Base-by-base conservation (phyloP, 1,139 yeast genomes). In the Scheffersomyces illinoinensis region DNA sequence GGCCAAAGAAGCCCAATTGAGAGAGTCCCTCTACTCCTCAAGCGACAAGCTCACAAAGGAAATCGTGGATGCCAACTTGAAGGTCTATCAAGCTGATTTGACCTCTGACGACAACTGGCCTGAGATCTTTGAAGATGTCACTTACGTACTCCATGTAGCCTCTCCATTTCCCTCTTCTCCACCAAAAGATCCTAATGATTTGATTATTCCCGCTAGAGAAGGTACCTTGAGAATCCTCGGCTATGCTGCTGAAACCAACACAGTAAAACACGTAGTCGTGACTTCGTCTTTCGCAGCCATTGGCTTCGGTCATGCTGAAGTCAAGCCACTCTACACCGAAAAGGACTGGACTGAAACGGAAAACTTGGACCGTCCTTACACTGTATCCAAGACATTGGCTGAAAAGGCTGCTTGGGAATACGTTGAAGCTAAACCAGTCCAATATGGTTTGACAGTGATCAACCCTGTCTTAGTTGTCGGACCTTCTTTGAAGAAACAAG, bases 201-300 rank as follows among this genome's bases (percentile, higher is more conserved):
- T 56, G 53, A 55, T 58, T 17, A 55, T 56, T 14, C 60, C 66
- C 0, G 68, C 62, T 20, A 58, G 59, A 10, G 59, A 54, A 18
- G 69, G 69, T 7, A 52, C 67, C 17, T 23, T 63, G 43, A 49
- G 61, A 19, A 48, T 48, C 51, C 51, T 48, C n/a, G 26, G 51
- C 6, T 48, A 20, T 20, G 51, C 51, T 48, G 51, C 51, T 8
- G 24, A 20, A 8, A 48, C 51, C n/a, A 48, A 48, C 51, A 48
- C 51, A 1, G 63, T 73, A 47, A 64, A 62, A 20, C 56, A 66
- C 8, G 72, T 74, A 12, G 73, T 74, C 4, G 58, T 69, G 19
- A 72, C 76, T 17, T 73, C 76, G 14, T 72, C 76, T 5, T 53
- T 51, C 50, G 70, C 67, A 14, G 68, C 72, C 4, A 63, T 77